phyloP scores from a whole-genome alignment of 768 basidiomycete species.

The Collybia sordida region DNA sequence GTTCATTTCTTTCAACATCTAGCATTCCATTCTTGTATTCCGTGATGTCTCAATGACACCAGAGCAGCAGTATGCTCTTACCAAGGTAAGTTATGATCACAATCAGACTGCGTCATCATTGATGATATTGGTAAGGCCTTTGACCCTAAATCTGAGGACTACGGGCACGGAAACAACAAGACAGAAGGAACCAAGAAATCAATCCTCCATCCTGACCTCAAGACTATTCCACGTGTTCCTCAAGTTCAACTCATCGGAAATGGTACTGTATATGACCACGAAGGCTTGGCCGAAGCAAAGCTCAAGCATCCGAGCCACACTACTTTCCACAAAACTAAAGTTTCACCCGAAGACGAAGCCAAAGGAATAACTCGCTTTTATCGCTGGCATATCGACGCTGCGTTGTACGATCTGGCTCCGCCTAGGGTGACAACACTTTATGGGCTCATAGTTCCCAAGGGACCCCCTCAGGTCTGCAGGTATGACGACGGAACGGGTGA shows the following conservation, averaged over 20 bases:
- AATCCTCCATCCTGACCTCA: conserved; percentile 86
- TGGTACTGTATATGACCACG: conserved; percentile 76
- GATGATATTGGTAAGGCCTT: conserved; percentile 56
- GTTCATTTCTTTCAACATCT: not conserved
- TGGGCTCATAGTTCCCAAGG: conserved; percentile 70
- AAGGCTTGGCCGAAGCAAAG: conserved; percentile 73
- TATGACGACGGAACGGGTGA: conserved; percentile 91
- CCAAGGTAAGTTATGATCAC: conserved; percentile 54
- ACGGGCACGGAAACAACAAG: conserved; percentile 91
- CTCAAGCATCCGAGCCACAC: conserved; percentile 87
- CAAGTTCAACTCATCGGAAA: conserved; percentile 94
- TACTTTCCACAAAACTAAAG: conserved; percentile 81
- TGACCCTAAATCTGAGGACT: conserved; percentile 58
- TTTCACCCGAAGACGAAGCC: conserved; percentile 73
- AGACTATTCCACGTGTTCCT: conserved; percentile 84
- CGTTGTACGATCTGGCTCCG: conserved; percentile 72
- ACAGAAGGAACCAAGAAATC: conserved; percentile 72
- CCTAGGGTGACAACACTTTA: conserved; percentile 88
- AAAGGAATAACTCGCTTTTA: conserved; percentile 86
- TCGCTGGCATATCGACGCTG: conserved; percentile 92
- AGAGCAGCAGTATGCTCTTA: conserved; percentile 82
- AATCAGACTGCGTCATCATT: conserved; percentile 4
- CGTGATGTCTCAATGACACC: conserved; percentile 66
- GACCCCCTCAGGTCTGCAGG: conserved; percentile 58
- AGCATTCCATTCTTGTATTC: conserved; percentile 80